A percentile compares a stretch with the other conserved stretches of the same genome.
Conservation (phyloP, 163 green algal genomes). For the Dunaliella salina region DNA sequence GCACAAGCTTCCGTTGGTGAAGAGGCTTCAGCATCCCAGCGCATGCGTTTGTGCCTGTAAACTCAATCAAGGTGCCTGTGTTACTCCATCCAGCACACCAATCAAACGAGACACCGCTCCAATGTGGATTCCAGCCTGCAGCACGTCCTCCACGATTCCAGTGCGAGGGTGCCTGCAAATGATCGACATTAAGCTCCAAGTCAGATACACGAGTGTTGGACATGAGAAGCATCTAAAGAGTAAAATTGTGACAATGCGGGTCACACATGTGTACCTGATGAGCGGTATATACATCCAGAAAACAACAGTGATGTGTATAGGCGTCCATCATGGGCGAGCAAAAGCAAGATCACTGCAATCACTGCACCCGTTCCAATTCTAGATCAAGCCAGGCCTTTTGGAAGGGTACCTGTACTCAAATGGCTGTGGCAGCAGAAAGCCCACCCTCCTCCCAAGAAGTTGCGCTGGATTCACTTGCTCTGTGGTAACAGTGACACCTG, state of each 20-base stretch:
- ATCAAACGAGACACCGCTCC: neutral
- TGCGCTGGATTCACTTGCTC: neutral
- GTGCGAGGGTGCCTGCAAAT: neutral
- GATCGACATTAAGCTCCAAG: no score
- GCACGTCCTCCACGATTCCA: neutral
- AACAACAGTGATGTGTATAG: neutral
- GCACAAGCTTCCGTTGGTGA: no score
- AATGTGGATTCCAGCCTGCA: neutral
- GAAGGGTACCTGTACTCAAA: neutral
- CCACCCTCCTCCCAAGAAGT: neutral
- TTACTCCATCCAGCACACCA: no score
- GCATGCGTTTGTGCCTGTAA: no score
- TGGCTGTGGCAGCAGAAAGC: neutral
- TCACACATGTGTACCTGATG: neutral
- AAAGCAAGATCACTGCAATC: neutral
- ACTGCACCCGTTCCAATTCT: neutral
- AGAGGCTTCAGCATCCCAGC: no score
- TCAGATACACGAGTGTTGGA: neutral
- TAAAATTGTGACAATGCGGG: neutral
- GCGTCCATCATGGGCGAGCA: neutral
- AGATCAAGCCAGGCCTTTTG: neutral
- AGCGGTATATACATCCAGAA: neutral
- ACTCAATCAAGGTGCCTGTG: no score
- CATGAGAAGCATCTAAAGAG: neutral
- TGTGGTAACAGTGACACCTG: neutral